These are phyloP conservation scores for Candida odintsovae DNA, from an alignment of 805 yeast species.

Conservation along the genomic window DNA sequence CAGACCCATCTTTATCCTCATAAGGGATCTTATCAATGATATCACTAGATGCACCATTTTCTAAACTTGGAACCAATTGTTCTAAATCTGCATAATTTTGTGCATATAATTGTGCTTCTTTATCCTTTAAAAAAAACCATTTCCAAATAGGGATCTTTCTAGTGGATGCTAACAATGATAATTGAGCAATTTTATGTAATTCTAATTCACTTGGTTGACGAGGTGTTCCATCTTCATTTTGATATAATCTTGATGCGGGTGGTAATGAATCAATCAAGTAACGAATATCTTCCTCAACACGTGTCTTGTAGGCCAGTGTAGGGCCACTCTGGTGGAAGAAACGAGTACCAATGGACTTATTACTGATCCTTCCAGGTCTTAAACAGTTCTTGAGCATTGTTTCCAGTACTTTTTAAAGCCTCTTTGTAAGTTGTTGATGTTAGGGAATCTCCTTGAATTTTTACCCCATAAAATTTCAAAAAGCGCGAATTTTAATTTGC, in stretches of 20 bases:
- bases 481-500: neutral
- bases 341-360: neutral
- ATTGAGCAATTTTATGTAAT: slow-evolving; percentile 64
- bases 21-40: slow-evolving; percentile 81
- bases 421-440: neutral
- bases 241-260: slow-evolving; percentile 58
- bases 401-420: neutral
- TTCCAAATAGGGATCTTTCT: slow-evolving; percentile 49
- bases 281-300: slow-evolving; percentile 58
- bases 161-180: slow-evolving; percentile 53
- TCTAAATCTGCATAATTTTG: slow-evolving; percentile 58
- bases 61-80: slow-evolving; percentile 43
- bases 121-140: slow-evolving; percentile 41
- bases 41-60: slow-evolving; percentile 45
- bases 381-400: neutral
- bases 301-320: slow-evolving; percentile 29
- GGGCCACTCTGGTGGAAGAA: slow-evolving; percentile 7
- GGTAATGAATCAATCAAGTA: slow-evolving; percentile 57
- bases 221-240: slow-evolving; percentile 71
- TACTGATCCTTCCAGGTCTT: neutral
- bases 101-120: slow-evolving; percentile 47
- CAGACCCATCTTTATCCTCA: slow-evolving; percentile 72
- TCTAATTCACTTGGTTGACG: slow-evolving; percentile 66
- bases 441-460: neutral
- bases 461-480: neutral